Evolutionary conservation across 2,329 filamentous ascomycete genomes (phyloP), one percentile per base, ranked within the genome.

Genomic region (Botrytis tulipae): DNA sequence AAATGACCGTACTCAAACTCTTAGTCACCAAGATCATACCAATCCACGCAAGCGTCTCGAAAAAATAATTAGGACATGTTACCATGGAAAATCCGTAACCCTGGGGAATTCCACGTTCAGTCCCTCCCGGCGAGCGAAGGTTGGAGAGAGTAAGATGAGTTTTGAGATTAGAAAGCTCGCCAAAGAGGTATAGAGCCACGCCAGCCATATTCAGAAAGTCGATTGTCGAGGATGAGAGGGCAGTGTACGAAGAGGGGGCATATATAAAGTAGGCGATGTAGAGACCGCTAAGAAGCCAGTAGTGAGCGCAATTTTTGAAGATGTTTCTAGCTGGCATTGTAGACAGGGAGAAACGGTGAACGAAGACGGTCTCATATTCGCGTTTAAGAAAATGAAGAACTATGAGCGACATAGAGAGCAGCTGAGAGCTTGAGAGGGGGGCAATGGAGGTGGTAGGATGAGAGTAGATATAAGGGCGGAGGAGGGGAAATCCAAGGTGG

Each of bases 41-140:
- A 44, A 93, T 78, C 96, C 96, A 99, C 0, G 95, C 90, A 54
- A 97, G 82, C 10, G 93, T 87, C 82, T 99, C 96, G 78, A 97
- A 98, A 85, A 97, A 89, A 86, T 99, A 99, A 85, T 99, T 99
- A 60, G 96, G 96, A 85, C 95, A 97, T 20, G 96, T 99, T 70
- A 99, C 95, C 51, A 93, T 84, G 76, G 85, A 86, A 83, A 98
- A 98, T 44, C 95, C 93, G 74, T 95, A 89, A 40, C 96, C 96
- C 73, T 86, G 86, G 1, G 96, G 96, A 76, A 99, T 97, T 78
- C 94, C 94, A 74, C 95, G 89, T 82, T 97, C 94, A 1, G 92
- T 95, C 77, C 92, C 92, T 73, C 95, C 95, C 0, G 89, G 86
- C 73, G 90, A 91, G 69, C 96, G 91, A 76, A 99, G 88, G 75